Percentiles rank a stretch among this genome's conserved stretches.
Evolutionary conservation across 345 rosid species (phyloP).

Genomic region (Gossypium arboreum): DNA sequence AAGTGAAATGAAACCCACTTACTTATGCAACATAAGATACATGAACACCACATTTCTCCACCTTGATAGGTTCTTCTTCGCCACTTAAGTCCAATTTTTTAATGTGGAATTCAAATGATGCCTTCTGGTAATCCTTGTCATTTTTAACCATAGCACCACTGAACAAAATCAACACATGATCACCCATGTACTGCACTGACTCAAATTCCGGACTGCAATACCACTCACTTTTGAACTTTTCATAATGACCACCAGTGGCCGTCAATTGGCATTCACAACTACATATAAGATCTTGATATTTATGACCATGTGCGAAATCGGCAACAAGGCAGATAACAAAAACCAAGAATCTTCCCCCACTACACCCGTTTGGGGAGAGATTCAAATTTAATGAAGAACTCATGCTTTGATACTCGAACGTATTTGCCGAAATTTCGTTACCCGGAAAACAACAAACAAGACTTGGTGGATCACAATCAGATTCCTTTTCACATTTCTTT

Average conservation of each 20-base stretch:
- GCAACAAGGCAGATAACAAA: neutral
- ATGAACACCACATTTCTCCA: neutral
- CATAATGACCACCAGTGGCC: neutral
- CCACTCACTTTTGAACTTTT: neutral
- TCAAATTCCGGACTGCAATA: neutral
- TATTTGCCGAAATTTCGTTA: neutral
- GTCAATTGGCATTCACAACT: neutral
- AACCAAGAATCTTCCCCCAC: neutral
- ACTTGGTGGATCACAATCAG: neutral
- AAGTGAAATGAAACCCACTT: neutral
- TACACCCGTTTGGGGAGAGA: neutral
- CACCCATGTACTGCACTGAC: conserved; percentile 17
- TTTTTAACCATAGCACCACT: neutral
- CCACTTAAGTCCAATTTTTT: neutral
- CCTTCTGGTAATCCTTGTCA: neutral
- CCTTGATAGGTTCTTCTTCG: neutral
- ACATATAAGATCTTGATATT: neutral
- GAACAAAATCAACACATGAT: neutral
- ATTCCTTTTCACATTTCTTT: neutral
- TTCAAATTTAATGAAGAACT: neutral
- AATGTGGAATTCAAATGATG: conserved; percentile 1
- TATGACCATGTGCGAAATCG: neutral
- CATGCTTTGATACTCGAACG: neutral
- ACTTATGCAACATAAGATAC: neutral
- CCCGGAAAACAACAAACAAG: neutral